These are phyloP conservation scores for Hysterangium stoloniferum DNA, from an alignment of 768 basidiomycete species.

Conservation along the genomic window DNA sequence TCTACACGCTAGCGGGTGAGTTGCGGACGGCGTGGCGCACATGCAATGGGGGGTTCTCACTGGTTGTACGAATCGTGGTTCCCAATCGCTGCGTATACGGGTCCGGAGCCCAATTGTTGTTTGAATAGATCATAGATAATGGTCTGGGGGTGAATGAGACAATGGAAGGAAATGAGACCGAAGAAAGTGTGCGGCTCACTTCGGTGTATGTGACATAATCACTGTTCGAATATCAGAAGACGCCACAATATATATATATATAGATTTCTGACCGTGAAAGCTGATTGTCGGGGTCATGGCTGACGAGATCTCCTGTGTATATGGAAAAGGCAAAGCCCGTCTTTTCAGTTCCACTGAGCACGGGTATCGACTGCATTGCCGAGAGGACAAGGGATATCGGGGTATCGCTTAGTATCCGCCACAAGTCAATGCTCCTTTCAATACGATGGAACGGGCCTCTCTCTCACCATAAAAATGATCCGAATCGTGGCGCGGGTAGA, in stretches of 20 bases:
- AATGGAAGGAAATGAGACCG: neutral
- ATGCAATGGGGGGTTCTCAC: constrained; percentile 26
- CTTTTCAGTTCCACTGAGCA: constrained; percentile 49
- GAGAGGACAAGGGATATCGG: constrained; percentile 54
- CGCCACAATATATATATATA: too few species aligned
- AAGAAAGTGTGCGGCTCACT: constrained; percentile 27
- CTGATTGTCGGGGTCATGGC: constrained; percentile 62
- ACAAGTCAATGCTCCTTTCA: neutral
- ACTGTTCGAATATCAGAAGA: constrained; percentile 34
- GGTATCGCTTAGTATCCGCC: constrained; percentile 41
- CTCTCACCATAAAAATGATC: constrained; percentile 49
- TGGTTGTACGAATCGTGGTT: constrained; percentile 73
- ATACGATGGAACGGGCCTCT: neutral
- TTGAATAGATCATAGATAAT: constrained; percentile 62
- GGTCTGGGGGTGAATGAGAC: constrained; percentile 32
- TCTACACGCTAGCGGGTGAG: neutral
- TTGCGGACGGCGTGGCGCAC: neutral
- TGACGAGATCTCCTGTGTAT: constrained; percentile 68
- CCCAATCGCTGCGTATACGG: constrained; percentile 69
- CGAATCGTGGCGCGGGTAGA: constrained; percentile 60
- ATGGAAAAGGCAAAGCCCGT: constrained; percentile 58
- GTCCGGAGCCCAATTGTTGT: constrained; percentile 50
- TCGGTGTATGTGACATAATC: constrained; percentile 56
- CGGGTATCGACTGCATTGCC: constrained; percentile 59
- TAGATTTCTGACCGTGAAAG: constrained; percentile 46